A percentile compares a stretch with the other conserved stretches of the same genome.
Conservation (phyloP, 345 rosid genomes). For the Lepidium sativum region DNA sequence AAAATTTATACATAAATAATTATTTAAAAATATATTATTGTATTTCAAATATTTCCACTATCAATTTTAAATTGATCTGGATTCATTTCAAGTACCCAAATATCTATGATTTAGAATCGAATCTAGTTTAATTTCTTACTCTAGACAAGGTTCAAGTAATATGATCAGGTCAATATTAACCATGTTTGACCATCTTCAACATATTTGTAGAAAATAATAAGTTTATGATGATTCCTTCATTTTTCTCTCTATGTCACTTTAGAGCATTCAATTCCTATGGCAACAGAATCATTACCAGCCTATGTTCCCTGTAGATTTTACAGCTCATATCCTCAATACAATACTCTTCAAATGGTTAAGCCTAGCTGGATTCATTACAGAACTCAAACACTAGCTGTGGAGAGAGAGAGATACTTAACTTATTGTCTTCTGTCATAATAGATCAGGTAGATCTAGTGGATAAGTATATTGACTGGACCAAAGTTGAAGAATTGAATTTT, state of each 20-base stretch:
- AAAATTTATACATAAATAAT: too few relatives aligned
- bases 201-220: neutral
- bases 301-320: neutral
- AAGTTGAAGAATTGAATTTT: slow-evolving; percentile 6
- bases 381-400: neutral
- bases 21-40: too few relatives aligned
- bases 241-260: neutral
- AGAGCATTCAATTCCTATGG: neutral
- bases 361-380: slow-evolving; percentile 5
- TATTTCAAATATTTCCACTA: too few relatives aligned
- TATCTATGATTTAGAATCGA: rapidly evolving
- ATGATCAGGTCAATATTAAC: too few relatives aligned
- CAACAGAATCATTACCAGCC: neutral
- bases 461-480: slow-evolving; percentile 17
- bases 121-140: too few relatives aligned
- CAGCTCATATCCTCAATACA: slow-evolving; percentile 17
- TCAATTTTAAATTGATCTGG: too few relatives aligned
- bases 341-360: slow-evolving; percentile 13
- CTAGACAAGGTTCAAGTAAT: too few relatives aligned
- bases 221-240: neutral
- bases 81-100: too few relatives aligned
- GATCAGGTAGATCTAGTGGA: slow-evolving; percentile 18
- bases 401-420: neutral
- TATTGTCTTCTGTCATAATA: neutral
- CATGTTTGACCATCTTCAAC: too few relatives aligned